These are phyloP conservation scores for Beauveria brongniartii DNA, from an alignment of 2,329 filamentous ascomycete genomes.

Conservation along the genomic window DNA sequence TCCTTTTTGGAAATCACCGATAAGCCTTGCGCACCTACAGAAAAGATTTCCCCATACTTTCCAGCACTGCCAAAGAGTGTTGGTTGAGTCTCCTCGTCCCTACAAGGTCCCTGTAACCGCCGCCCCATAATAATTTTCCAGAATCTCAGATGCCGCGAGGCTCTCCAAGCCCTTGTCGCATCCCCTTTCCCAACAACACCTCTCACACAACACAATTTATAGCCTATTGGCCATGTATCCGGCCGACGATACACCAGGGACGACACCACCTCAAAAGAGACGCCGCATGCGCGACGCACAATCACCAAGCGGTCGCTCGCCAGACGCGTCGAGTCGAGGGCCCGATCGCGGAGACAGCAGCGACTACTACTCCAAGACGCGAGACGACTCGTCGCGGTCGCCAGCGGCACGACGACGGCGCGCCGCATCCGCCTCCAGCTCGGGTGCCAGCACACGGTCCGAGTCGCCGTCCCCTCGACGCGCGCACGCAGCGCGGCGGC, in stretches of 20 bases:
- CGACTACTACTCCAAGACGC: slow-evolving; percentile 21
- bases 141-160: background rate
- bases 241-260: slow-evolving; percentile 18
- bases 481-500: slow-evolving; percentile 18
- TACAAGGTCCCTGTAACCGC: background rate
- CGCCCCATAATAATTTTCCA: slow-evolving; percentile 7
- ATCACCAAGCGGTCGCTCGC: slow-evolving; percentile 20
- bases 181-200: background rate
- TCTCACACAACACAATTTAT: background rate
- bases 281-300: slow-evolving; percentile 25
- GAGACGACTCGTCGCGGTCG: slow-evolving; percentile 22
- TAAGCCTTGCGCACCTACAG: background rate
- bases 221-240: slow-evolving; percentile 20
- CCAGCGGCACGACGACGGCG: slow-evolving; percentile 24
- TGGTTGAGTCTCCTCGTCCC: background rate
- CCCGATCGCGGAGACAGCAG: slow-evolving; percentile 14
- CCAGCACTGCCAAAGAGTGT: background rate
- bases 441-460: slow-evolving; percentile 30
- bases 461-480: slow-evolving; percentile 23
- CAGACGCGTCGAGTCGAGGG: slow-evolving; percentile 5
- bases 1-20: too few relatives aligned
- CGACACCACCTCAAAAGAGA: slow-evolving; percentile 24
- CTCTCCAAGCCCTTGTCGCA: background rate
- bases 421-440: slow-evolving; percentile 23
- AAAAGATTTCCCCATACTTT: background rate